phyloP scores from a whole-genome alignment of 768 basidiomycete species.

The Lactarius trivialis region DNA sequence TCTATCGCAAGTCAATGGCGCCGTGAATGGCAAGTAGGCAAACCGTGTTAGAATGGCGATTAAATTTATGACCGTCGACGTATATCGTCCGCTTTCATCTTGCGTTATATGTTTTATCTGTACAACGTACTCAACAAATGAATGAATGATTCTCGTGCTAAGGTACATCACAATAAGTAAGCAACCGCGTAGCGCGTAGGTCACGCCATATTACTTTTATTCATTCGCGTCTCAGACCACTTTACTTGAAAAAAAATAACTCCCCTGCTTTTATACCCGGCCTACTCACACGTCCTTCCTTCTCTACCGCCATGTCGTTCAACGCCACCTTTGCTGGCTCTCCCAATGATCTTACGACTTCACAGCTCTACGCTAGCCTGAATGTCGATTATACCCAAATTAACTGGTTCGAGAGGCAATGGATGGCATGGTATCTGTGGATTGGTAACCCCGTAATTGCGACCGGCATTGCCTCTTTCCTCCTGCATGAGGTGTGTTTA shows the following conservation, averaged over 20 bases:
- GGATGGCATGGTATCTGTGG: slow-evolving; percentile 81
- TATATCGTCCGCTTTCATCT: slow-evolving; percentile 10
- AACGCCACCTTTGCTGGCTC: slow-evolving; percentile 16
- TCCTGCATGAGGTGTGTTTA: slow-evolving; percentile 81
- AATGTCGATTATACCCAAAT: slow-evolving; percentile 54
- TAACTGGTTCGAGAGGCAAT: slow-evolving; percentile 68
- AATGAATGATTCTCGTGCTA: background rate
- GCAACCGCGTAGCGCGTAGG: background rate
- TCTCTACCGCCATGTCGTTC: slow-evolving; percentile 18
- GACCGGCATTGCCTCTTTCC: slow-evolving; percentile 87
- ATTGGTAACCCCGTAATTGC: slow-evolving; percentile 88
- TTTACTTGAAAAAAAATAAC: background rate
- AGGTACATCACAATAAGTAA: background rate
- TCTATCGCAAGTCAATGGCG: slow-evolving; percentile 51
- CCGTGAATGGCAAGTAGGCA: slow-evolving; percentile 11
- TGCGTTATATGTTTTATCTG: slow-evolving; percentile 18
- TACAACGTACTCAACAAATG: slow-evolving; percentile 11
- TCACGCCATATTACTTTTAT: background rate
- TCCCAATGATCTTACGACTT: slow-evolving; percentile 27
- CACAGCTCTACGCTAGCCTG: slow-evolving; percentile 47
- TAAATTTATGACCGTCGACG: slow-evolving; percentile 15
- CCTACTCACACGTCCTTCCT: background rate
- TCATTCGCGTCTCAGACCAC: slow-evolving; percentile 9
- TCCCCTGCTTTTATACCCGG: background rate
- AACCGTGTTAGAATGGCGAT: background rate